Conservation (phyloP, 345 rosid species). For the Euphorbia peplus region DNA sequence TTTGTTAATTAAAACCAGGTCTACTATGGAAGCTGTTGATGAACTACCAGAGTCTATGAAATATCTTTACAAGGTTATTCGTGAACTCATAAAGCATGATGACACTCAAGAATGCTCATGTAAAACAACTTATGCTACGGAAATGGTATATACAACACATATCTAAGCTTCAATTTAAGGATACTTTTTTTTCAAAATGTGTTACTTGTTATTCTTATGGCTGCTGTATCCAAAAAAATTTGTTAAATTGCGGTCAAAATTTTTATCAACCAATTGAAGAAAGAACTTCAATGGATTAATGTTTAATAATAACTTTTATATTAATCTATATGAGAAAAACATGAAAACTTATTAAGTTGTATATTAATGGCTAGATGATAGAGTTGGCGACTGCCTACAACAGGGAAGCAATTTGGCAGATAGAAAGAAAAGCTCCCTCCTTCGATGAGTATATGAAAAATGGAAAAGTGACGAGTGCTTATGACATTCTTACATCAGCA, state of each 20-base stretch:
- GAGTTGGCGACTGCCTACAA: not conserved
- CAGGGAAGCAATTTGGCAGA: not conserved
- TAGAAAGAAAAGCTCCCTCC: not conserved
- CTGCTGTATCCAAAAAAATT: no score
- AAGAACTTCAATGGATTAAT: no score
- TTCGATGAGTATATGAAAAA: not conserved
- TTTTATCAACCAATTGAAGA: no score
- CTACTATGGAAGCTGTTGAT: not conserved
- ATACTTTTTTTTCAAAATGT: no score
- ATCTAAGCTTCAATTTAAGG: no score
- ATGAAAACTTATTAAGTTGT: no score
- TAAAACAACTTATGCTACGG: not conserved
- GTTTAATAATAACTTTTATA: no score
- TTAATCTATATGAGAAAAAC: no score
- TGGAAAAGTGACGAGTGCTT: not conserved
- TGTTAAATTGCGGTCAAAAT: no score
- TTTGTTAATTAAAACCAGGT: not conserved
- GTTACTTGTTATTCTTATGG: no score
- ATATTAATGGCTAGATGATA: not conserved
- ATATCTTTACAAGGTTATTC: no score
- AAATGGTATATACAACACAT: not conserved
- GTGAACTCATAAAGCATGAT: not conserved
- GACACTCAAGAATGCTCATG: not conserved
- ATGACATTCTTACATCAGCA: not conserved
- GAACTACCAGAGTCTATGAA: not conserved